Evolutionary conservation across 495 filamentous ascomycete genomes (phyloP).

Genomic region (Penicillium bovifimosum): DNA sequence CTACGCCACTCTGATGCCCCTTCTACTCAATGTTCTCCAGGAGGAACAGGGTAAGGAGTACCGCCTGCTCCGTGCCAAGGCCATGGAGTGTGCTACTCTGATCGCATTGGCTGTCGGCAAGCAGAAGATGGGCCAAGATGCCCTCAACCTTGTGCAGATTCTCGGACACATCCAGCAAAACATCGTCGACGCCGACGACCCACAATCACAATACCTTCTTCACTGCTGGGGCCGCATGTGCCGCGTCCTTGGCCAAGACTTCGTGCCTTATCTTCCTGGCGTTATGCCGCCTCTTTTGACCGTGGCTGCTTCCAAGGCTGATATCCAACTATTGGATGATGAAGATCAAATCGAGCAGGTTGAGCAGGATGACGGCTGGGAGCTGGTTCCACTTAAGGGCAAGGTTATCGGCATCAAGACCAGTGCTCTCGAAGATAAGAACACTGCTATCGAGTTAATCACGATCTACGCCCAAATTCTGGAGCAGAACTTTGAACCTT

Average conservation of each 20-base stretch:
- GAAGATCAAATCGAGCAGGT: conserved; percentile 90
- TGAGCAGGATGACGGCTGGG: conserved; percentile 96
- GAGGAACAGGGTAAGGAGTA: conserved; percentile 90
- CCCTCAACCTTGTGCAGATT: conserved; percentile 75
- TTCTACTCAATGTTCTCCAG: conserved; percentile 82
- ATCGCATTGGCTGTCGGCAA: conserved; percentile 95
- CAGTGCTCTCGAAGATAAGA: conserved; percentile 93
- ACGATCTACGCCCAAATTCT: conserved; percentile 95
- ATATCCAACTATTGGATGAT: conserved; percentile 94
- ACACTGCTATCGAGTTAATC: conserved; percentile 96
- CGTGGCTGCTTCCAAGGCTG: conserved; percentile 89
- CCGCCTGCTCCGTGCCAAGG: conserved; percentile 86
- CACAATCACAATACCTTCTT: conserved; percentile 92
- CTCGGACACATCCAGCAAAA: conserved; percentile 81
- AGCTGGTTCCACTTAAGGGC: conserved; percentile 90
- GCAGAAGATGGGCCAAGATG: conserved; percentile 83
- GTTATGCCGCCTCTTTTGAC: conserved; percentile 94
- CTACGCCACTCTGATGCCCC: conserved; percentile 90
- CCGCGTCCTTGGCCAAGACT: conserved; percentile 82
- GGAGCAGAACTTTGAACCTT: conserved; percentile 85
- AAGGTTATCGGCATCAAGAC: conserved; percentile 99
- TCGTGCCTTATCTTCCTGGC: conserved; percentile 82
- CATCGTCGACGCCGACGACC: conserved; percentile 89
- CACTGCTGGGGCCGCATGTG: conserved; percentile 99
- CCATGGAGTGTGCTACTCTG: conserved; percentile 98